phyloP scores from a whole-genome alignment of 2,329 filamentous ascomycete species.

The Ophiocordyceps sinensis region DNA sequence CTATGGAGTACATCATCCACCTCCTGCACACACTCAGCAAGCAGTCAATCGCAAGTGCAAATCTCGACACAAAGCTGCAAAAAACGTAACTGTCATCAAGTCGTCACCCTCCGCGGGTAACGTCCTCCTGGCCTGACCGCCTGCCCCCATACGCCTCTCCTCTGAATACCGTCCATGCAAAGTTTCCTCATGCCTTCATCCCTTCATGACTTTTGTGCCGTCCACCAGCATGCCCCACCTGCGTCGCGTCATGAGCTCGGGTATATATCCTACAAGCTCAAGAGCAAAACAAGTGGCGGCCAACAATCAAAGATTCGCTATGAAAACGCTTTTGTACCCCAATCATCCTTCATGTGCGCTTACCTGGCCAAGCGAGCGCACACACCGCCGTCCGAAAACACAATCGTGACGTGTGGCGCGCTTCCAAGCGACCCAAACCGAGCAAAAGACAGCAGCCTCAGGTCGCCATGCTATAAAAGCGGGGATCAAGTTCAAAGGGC shows the following conservation, averaged over 20 bases:
- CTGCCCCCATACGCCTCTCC: no score
- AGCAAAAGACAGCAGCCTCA: slow-evolving; percentile 3
- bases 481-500: slow-evolving; percentile 36
- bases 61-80: no score
- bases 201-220: no score
- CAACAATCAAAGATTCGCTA: slow-evolving; percentile 1
- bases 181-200: no score
- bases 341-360: not conserved
- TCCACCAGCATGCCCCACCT: not conserved
- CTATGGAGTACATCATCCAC: no score
- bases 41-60: no score
- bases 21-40: no score
- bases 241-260: slow-evolving; percentile 5
- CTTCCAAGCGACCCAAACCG: not conserved
- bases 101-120: no score
- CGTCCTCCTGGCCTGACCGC: no score
- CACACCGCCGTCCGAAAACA: not conserved
- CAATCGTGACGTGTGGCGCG: not conserved
- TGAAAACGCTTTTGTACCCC: not conserved
- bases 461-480: slow-evolving; percentile 19
- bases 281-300: slow-evolving; percentile 3
- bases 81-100: no score
- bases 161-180: no score
- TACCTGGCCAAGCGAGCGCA: not conserved
- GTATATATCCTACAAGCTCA: slow-evolving; percentile 15